Evolutionary conservation across 2,329 filamentous ascomycete genomes (phyloP).

Genomic region (Sclerotinia spermophila): DNA sequence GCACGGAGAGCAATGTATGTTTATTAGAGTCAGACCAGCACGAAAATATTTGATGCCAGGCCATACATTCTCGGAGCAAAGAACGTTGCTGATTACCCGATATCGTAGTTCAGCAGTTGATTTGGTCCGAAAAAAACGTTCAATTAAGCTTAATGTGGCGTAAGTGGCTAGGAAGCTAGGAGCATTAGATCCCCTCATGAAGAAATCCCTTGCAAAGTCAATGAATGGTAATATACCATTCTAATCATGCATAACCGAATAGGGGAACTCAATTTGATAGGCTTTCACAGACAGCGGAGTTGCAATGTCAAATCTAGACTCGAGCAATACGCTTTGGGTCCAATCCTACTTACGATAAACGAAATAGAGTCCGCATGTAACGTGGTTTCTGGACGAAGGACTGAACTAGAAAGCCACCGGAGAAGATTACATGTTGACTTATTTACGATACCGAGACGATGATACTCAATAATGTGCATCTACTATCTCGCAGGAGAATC

Average conservation of each 20-base stretch:
- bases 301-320: neutral
- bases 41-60: neutral
- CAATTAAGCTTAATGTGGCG: constrained; percentile 14
- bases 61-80: neutral
- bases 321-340: neutral
- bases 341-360: neutral
- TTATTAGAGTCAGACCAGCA: neutral
- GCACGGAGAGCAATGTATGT: neutral
- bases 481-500: neutral
- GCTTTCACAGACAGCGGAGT: neutral
- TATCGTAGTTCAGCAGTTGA: neutral
- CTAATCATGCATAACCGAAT: neutral
- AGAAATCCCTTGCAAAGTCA: neutral
- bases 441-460: neutral
- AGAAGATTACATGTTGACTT: neutral
- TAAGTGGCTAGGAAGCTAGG: neutral
- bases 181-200: neutral
- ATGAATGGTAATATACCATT: neutral
- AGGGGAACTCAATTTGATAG: neutral
- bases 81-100: neutral
- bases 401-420: neutral
- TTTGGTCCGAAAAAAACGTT: constrained; percentile 5
- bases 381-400: neutral
- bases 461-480: neutral
- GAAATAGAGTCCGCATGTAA: neutral